Percentiles rank a stretch among this genome's conserved stretches.
Conservation (phyloP, 208 protist genomes). For the Kentomonas sorsogonicus region DNA sequence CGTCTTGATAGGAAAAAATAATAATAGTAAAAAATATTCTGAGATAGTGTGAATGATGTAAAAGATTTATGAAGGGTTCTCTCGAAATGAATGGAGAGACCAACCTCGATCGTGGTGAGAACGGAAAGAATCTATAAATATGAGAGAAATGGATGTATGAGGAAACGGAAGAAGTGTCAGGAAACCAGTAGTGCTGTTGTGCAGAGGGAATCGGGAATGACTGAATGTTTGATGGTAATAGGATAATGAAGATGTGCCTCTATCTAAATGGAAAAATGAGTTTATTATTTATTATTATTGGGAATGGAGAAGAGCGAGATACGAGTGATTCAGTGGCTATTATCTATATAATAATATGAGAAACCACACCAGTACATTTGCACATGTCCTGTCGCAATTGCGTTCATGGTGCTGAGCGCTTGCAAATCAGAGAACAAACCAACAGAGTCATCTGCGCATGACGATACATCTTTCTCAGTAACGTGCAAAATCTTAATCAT, state of each 20-base stretch:
- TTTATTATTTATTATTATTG: constrained; percentile 11
- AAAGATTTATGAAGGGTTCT: neutral
- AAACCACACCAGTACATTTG: neutral
- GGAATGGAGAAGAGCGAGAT: neutral
- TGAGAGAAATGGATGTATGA: neutral
- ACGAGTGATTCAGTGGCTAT: neutral
- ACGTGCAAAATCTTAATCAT: neutral
- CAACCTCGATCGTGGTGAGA: neutral
- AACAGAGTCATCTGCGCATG: neutral
- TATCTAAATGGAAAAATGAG: neutral
- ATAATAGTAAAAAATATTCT: neutral
- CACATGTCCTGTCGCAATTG: neutral
- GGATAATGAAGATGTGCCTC: constrained; percentile 1
- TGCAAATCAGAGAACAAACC: neutral
- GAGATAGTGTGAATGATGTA: neutral
- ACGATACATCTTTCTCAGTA: neutral
- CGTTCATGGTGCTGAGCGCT: neutral
- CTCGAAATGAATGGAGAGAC: neutral
- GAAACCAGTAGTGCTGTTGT: too few species aligned
- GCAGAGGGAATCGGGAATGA: too few species aligned
- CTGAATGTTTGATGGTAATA: too few species aligned
- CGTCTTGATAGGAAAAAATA: neutral
- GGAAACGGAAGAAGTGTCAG: neutral
- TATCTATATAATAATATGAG: constrained; percentile 12
- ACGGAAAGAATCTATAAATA: constrained; percentile 1